Percentiles rank a stretch among this genome's conserved stretches.
phyloP scores from a whole-genome alignment of 805 yeast species.

The Huiozyma naganishii region DNA sequence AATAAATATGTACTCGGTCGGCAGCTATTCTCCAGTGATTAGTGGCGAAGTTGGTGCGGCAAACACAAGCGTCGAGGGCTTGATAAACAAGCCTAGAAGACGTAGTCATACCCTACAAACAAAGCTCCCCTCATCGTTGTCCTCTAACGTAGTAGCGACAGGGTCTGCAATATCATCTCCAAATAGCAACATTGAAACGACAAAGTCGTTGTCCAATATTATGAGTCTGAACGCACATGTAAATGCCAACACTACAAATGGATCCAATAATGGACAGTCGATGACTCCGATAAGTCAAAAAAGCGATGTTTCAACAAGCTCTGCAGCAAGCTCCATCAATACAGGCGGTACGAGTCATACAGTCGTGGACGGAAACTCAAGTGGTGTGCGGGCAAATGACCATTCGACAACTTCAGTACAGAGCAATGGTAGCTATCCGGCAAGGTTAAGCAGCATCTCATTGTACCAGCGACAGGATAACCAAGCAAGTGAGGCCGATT shows the following conservation, averaged over 20 bases:
- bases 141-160: slow-evolving; percentile 6
- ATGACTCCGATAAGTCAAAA: slow-evolving; percentile 1
- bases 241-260: not conserved
- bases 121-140: slow-evolving; percentile 12
- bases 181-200: not conserved
- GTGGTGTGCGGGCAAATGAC: too few relatives aligned
- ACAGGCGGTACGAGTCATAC: not conserved
- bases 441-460: too few relatives aligned
- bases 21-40: not conserved
- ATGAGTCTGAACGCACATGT: not conserved
- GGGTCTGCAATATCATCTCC: slow-evolving; percentile 3
- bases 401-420: not conserved
- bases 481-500: too few relatives aligned
- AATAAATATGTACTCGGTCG: slow-evolving; percentile 1
- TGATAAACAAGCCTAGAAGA: slow-evolving; percentile 12
- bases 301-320: slow-evolving; percentile 1
- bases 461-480: too few relatives aligned
- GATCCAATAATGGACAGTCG: not conserved
- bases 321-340: not conserved
- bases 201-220: not conserved
- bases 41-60: not conserved
- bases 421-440: not conserved
- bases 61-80: not conserved
- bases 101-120: slow-evolving; percentile 21
- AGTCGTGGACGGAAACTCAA: not conserved